These are phyloP conservation scores for Camellia lanceoleosa DNA, from an alignment of 148 eudicot species.

Conservation along the genomic window DNA sequence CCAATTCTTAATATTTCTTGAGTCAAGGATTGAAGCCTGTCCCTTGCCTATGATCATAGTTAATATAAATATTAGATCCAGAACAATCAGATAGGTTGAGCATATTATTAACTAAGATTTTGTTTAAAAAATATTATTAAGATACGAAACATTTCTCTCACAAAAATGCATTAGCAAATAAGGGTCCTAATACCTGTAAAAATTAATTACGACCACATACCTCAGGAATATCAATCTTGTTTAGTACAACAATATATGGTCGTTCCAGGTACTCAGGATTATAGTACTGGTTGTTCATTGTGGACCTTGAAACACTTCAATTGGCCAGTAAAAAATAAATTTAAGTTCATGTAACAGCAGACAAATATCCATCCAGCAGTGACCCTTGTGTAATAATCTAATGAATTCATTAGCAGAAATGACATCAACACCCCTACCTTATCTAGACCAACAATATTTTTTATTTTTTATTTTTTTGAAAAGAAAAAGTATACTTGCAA, in stretches of 20 bases:
- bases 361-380: not conserved
- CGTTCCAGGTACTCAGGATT: constrained; percentile 96
- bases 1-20: constrained; percentile 71
- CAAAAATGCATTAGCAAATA: not conserved
- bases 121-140: not conserved
- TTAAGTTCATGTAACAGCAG: not conserved
- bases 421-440: not conserved
- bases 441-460: not conserved
- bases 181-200: not conserved
- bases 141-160: not conserved
- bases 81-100: not conserved
- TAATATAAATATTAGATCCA: not conserved
- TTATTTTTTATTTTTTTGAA: not conserved
- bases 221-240: constrained; percentile 83
- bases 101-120: not conserved
- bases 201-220: not conserved
- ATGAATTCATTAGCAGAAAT: not conserved
- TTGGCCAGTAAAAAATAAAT: not conserved
- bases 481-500: not conserved
- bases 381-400: not conserved
- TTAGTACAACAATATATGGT: constrained; percentile 85
- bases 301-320: not conserved
- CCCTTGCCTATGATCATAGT: constrained; percentile 47
- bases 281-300: constrained; percentile 24
- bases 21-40: constrained; percentile 60